Base-by-base conservation (phyloP, 2,329 filamentous ascomycete genomes). In the Coniochaeta sp. region DNA sequence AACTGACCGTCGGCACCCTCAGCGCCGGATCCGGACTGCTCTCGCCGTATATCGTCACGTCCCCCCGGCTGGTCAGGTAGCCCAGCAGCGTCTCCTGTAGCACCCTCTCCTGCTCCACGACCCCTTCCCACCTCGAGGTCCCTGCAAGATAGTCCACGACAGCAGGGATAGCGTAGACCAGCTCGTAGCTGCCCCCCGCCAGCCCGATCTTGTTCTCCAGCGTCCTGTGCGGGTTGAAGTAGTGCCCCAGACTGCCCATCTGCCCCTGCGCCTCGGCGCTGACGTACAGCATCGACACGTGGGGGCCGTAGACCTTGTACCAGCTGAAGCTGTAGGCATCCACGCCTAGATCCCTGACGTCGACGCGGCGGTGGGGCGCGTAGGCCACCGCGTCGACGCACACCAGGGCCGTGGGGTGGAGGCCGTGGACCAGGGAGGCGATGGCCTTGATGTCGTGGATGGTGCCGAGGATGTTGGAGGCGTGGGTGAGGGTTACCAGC, bases 241-340 rank as follows among this genome's bases (percentile, higher is more conserved):
- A 90, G 68, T 91, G 88, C 0, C 83, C 82, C 0, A 79, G 66
- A 0, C 84, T 82, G 5, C 73, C 73, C 59, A 91, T 76, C 56
- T 79, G 71, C 17, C 79, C 67, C 62, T 88, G 84, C 0, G 84
- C 85, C 0, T 72, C 67, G 5, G 76, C 76, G 26, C 83, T 83
- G 6, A 82, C 88, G 68, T 91, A 93, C 1, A 93, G 75, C 64
- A 88, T 82, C 0, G 89, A 81, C 1, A 92, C 79, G 65, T 93
- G 90, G 1, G 90, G 89, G 0, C 89, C 90, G 68, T 89, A 93
- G 1, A 92, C 66, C 71, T 93, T 93, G 74, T 93, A 93, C 89
- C 89, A 93, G 0, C 81, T 87, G 69, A 93, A 91, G n/a, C 80
- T 75, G 71, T 93, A 93, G 65, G 92, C 87, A 69, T 93, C 90